These are phyloP conservation scores for Candida gigantensis DNA, from an alignment of 1,139 yeast species.

Conservation along the genomic window DNA sequence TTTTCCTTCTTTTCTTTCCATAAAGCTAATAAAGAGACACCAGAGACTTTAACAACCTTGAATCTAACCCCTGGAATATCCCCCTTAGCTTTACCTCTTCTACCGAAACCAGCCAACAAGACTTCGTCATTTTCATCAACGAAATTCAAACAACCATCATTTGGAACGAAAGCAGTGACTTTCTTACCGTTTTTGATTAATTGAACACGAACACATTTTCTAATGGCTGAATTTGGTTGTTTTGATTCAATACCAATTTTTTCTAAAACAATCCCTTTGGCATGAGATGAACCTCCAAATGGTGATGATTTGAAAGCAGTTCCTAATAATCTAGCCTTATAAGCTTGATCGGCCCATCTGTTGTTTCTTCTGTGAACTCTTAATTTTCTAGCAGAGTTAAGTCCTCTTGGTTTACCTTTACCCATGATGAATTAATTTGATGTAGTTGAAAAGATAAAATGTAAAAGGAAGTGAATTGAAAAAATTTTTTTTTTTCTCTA, in stretches of 20 bases:
- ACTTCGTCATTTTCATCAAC: slow-evolving; percentile 99
- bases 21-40: slow-evolving; percentile 99
- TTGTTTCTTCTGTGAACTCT: slow-evolving; percentile 99
- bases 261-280: slow-evolving; percentile 99
- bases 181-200: slow-evolving; percentile 99
- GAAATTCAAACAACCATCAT: slow-evolving; percentile 99
- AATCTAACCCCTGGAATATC: slow-evolving; percentile 99
- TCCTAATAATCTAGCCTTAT: slow-evolving; percentile 98
- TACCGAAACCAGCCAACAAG: slow-evolving; percentile 99
- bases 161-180: slow-evolving; percentile 99
- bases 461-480: slow-evolving; percentile 3
- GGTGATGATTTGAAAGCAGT: slow-evolving; percentile 99
- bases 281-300: slow-evolving; percentile 99
- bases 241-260: slow-evolving; percentile 99
- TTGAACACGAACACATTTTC: slow-evolving; percentile 99
- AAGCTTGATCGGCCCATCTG: slow-evolving; percentile 99
- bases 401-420: slow-evolving; percentile 96
- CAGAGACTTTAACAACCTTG: slow-evolving; percentile 99
- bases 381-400: slow-evolving; percentile 99
- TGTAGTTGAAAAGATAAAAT: too few relatives aligned
- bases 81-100: slow-evolving; percentile 99
- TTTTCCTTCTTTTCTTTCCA: slow-evolving; percentile 99
- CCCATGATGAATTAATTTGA: too few relatives aligned
- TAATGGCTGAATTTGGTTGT: slow-evolving; percentile 99
- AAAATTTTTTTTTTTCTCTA: too few relatives aligned